phyloP scores from a whole-genome alignment of 108 stramenopile species.

The Pseudonitzschia pungens region DNA sequence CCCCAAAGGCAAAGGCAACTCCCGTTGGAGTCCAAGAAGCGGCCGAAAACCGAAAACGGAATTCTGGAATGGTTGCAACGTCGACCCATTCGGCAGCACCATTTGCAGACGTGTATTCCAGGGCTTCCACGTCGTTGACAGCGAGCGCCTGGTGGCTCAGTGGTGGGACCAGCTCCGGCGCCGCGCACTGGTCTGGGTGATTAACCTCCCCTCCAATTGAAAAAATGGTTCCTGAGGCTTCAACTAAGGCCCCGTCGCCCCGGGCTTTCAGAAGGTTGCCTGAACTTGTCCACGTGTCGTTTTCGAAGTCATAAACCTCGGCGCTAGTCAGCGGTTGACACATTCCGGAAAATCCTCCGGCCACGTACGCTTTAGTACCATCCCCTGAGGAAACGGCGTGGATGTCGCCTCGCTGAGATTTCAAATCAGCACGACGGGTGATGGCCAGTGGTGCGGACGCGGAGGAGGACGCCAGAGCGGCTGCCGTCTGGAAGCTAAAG shows the following conservation, averaged over 20 bases:
- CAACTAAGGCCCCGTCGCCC: conserved; percentile 60
- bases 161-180: conserved; percentile 12
- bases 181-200: conserved; percentile 16
- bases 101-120: conserved; percentile 14
- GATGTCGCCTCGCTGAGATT: conserved; percentile 53
- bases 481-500: conserved; percentile 25
- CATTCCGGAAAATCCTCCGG: conserved; percentile 67
- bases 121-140: conserved; percentile 56
- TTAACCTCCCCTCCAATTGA: conserved; percentile 68
- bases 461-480: conserved; percentile 11
- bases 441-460: not conserved
- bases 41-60: conserved; percentile 68
- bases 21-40: conserved; percentile 13
- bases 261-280: conserved; percentile 42
- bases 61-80: conserved; percentile 44
- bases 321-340: conserved; percentile 40
- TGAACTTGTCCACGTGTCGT: conserved; percentile 36
- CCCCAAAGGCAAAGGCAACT: conserved; percentile 67
- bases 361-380: conserved; percentile 36
- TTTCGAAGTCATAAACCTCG: conserved; percentile 42
- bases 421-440: conserved; percentile 14
- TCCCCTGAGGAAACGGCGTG: conserved; percentile 12
- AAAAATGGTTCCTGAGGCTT: conserved; percentile 48
- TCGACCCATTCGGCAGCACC: conserved; percentile 35
- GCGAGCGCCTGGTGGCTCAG: conserved; percentile 15